Conservation (phyloP, 2,329 filamentous ascomycete genomes). For the Atkinsonella hypoxylon region DNA sequence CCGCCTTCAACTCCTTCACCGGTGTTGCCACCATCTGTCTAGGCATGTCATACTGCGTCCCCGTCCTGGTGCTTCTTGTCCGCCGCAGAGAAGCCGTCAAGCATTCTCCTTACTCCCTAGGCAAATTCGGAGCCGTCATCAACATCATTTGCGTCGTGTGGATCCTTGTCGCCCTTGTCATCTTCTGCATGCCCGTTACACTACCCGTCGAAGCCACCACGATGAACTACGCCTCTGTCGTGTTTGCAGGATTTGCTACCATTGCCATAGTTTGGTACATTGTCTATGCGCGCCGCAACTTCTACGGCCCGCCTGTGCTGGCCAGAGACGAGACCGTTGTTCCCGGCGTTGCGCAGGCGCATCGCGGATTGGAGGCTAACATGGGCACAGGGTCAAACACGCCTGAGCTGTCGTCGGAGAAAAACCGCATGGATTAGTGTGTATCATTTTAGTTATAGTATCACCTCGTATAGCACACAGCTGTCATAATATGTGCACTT, state of each 20-base stretch:
- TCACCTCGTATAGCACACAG: background rate
- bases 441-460: background rate
- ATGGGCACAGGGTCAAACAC: conserved; percentile 2
- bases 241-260: conserved; percentile 49
- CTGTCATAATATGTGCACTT: too few species aligned
- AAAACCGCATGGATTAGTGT: background rate
- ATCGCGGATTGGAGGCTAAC: background rate
- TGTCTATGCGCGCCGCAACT: conserved; percentile 48
- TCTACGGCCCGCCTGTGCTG: conserved; percentile 41
- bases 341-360: background rate
- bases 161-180: conserved; percentile 56
- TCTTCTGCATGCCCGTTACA: conserved; percentile 65
- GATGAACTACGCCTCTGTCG: conserved; percentile 58
- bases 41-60: conserved; percentile 62
- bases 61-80: conserved; percentile 59
- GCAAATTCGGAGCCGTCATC: conserved; percentile 54
- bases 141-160: conserved; percentile 58
- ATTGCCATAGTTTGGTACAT: conserved; percentile 54
- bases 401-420: background rate
- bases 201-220: conserved; percentile 41
- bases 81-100: conserved; percentile 54
- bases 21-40: conserved; percentile 72
- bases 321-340: background rate
- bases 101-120: conserved; percentile 55
- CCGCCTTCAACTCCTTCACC: conserved; percentile 70